phyloP scores from a whole-genome alignment of 345 rosid species.

The Eucalyptus microcorys region DNA sequence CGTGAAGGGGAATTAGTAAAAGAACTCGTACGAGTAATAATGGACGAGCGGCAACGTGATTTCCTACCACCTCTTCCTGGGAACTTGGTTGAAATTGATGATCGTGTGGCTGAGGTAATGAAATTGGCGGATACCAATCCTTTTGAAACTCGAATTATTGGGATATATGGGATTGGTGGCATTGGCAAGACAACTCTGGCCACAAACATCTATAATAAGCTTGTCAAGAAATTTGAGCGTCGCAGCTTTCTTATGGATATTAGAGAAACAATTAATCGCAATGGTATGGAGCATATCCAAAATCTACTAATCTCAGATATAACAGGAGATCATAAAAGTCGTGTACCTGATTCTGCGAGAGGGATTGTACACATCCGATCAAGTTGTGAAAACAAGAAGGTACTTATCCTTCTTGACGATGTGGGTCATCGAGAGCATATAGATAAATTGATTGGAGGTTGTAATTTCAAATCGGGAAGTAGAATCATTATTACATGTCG shows the following conservation, averaged over 20 bases:
- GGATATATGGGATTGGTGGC: too few relatives aligned
- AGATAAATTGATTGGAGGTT: background rate
- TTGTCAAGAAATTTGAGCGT: background rate
- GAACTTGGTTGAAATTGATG: too few relatives aligned
- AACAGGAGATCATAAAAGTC: rapidly evolving
- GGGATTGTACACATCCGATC: background rate
- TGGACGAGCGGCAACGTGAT: background rate
- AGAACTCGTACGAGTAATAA: background rate
- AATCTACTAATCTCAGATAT: background rate
- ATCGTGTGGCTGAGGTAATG: too few relatives aligned
- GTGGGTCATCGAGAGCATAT: background rate
- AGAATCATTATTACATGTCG: background rate
- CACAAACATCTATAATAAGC: too few relatives aligned
- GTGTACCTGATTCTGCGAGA: background rate
- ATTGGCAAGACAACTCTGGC: too few relatives aligned
- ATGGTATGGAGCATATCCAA: background rate
- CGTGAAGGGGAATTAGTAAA: background rate
- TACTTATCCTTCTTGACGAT: background rate
- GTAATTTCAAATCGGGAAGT: background rate
- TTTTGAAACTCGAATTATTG: too few relatives aligned
- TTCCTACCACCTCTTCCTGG: too few relatives aligned
- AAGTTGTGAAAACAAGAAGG: background rate
- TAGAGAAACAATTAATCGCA: background rate
- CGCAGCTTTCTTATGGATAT: background rate
- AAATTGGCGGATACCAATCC: too few relatives aligned